Evolutionary conservation across 2,329 filamentous ascomycete species (phyloP).

Genomic region (Sporothrix schenckii): DNA sequence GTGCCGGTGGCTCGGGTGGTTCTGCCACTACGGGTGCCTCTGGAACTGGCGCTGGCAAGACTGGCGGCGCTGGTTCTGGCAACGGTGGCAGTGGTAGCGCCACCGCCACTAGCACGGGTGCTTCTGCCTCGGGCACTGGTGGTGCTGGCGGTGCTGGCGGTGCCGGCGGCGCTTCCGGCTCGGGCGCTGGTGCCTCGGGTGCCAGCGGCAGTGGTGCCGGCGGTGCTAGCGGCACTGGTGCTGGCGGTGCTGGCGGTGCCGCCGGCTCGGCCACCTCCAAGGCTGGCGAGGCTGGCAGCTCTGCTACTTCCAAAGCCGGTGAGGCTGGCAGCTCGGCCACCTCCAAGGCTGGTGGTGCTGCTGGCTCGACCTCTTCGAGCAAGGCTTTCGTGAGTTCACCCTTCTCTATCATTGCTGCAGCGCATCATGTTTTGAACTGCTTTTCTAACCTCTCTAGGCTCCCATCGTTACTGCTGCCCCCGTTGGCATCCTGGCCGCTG

Average conservation of each 20-base stretch:
- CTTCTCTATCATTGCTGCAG: background rate
- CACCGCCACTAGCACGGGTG: conserved; percentile 1
- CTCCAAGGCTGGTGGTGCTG: background rate
- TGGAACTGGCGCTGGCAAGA: background rate
- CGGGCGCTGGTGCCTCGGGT: conserved; percentile 10
- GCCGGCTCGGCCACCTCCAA: background rate
- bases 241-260: conserved; percentile 22
- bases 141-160: conserved; percentile 10
- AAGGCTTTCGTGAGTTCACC: conserved; percentile 38
- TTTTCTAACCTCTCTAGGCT: conserved; percentile 35
- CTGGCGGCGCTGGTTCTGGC: conserved; percentile 18
- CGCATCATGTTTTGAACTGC: background rate
- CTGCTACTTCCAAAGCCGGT: conserved; percentile 21
- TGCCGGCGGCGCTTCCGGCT: conserved; percentile 5
- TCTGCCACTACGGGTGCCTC: conserved; percentile 2
- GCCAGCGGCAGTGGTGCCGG: conserved; percentile 21
- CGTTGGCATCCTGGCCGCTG: conserved; percentile 52
- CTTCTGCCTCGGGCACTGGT: conserved; percentile 24
- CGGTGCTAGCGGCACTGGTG: conserved; percentile 25
- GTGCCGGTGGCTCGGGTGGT: background rate
- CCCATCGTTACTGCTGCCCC: conserved; percentile 52
- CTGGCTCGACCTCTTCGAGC: background rate
- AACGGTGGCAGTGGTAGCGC: background rate
- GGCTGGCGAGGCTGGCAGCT: background rate
- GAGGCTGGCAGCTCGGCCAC: conserved; percentile 33